These are phyloP conservation scores for Globisporangium uncinulatum DNA, from an alignment of 352 stramenopile species.

Conservation along the genomic window DNA sequence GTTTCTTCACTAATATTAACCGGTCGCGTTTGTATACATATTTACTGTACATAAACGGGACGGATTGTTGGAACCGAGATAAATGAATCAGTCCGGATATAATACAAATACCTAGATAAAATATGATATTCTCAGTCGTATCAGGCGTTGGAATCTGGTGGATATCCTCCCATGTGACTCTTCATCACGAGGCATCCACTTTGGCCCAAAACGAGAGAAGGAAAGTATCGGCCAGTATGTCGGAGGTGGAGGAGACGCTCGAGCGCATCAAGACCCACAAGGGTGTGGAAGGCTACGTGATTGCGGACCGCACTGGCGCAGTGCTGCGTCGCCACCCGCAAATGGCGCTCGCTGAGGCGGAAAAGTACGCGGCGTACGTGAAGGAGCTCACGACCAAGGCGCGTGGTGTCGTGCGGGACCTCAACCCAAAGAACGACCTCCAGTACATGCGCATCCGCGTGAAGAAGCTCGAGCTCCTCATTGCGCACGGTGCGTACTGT, in stretches of 20 bases:
- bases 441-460: constrained; percentile 92
- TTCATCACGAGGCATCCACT: too few species aligned
- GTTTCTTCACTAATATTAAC: too few species aligned
- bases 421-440: constrained; percentile 94
- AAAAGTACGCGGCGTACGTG: constrained; percentile 91
- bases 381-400: constrained; percentile 88
- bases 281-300: constrained; percentile 93
- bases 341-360: constrained; percentile 88
- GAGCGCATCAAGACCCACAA: constrained; percentile 94
- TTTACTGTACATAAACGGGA: too few species aligned
- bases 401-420: constrained; percentile 89
- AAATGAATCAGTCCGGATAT: too few species aligned
- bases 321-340: constrained; percentile 87
- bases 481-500: constrained; percentile 76
- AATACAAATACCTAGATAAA: too few species aligned
- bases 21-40: too few species aligned
- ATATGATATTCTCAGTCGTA: too few species aligned
- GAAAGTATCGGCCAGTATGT: constrained; percentile 31
- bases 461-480: constrained; percentile 90
- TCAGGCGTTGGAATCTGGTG: too few species aligned
- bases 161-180: too few species aligned
- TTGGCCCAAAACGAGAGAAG: not conserved
- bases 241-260: constrained; percentile 93
- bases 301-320: constrained; percentile 88
- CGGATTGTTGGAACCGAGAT: too few species aligned